Conservation (phyloP, 768 basidiomycete species). For the Hydnomerulius pinastri region DNA sequence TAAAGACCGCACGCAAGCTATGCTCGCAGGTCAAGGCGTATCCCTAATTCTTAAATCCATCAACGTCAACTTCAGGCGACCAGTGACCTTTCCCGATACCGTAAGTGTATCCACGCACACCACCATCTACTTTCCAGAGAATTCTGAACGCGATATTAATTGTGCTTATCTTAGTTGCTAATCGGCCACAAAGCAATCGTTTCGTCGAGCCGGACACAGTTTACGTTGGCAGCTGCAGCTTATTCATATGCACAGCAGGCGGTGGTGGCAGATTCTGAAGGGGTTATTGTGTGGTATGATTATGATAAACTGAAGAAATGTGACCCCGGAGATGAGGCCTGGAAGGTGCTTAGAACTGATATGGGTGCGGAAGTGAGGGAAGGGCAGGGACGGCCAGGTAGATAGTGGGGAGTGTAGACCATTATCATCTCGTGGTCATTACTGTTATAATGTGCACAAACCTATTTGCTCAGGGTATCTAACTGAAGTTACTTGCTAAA, state of each 20-base stretch:
- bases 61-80: conserved; percentile 64
- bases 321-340: conserved; percentile 54
- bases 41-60: conserved; percentile 76
- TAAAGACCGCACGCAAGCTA: conserved; percentile 49
- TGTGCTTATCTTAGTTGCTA: conserved; percentile 45
- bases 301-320: conserved; percentile 68
- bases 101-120: conserved; percentile 38
- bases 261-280: conserved; percentile 65
- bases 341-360: conserved; percentile 32
- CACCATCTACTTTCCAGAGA: background rate
- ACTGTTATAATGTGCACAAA: too few species aligned
- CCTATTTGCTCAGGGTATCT: too few species aligned
- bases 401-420: background rate
- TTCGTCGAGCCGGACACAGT: conserved; percentile 41
- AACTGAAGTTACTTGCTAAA: too few species aligned
- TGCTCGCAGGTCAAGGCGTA: conserved; percentile 65
- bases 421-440: too few species aligned
- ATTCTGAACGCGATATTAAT: conserved; percentile 4
- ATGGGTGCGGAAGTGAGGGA: conserved; percentile 24
- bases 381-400: conserved; percentile 1
- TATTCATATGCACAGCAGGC: conserved; percentile 66
- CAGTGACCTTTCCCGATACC: conserved; percentile 77
- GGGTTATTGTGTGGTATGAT: conserved; percentile 76
- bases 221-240: conserved; percentile 53
- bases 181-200: conserved; percentile 60